Base-by-base conservation (phyloP, 108 stramenopile species). In the Fistulifera pelliculosa region DNA sequence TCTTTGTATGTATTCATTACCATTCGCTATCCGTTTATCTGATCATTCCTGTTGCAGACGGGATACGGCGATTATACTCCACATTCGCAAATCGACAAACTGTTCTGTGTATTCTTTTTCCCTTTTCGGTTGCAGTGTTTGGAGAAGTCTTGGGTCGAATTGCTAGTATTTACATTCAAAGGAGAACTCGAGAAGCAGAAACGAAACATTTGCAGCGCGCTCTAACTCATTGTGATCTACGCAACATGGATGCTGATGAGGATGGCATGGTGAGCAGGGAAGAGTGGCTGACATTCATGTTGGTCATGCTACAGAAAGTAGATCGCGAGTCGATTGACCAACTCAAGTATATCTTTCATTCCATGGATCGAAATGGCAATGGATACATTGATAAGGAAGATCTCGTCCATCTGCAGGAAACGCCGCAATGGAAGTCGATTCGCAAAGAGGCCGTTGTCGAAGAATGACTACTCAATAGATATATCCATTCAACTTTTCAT, bases 61-160 rank as follows among this genome's bases (percentile, higher is more conserved):
- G 83, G 79, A 8, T 78, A 69, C 60, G 79, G 79, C 19, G 79
- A 80, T 65, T 26, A 73, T 8, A 40, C 48, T 44, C 83, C 83
- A 16, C 48, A 52, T 13, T 38, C 12, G 0, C 43, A 55, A 27
- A 16, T 17, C 25, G 27, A 52, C 3, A 64, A 62, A 31, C 13
- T 65, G 13, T 54, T 48, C 45, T 66, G 66, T 44, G 47, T 86
- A 1, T 11, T 80, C 27, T 80, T 86, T 44, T 56, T 27, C 85
- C 81, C 19, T 48, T 82, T 6, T 51, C 64, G n/a, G 78, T 80
- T 12, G 78, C 54, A 12, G 59, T 67, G 15, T 59, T 73, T 22
- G 69, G 71, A 25, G 58, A 73, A 49, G 39, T 70, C 10, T 59
- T 80, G 50, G 73, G 58, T n/a, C 41, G 48, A 10, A 56, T 73